Conservation (phyloP, 2,329 filamentous ascomycete genomes). For the Fusarium austroafricanum region DNA sequence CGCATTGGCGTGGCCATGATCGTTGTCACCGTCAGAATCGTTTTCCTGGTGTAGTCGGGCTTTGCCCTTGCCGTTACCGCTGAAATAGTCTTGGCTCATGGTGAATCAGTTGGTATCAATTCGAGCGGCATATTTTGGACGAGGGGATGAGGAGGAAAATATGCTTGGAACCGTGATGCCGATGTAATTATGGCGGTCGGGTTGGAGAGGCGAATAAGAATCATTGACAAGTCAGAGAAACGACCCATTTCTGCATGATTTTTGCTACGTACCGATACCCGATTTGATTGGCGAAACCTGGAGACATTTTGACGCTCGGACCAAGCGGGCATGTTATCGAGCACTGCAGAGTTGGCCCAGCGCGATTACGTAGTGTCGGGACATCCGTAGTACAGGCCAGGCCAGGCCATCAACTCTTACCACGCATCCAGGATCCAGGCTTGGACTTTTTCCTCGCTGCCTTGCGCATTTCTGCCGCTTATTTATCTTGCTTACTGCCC, state of each 20-base stretch:
- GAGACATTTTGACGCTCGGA: slow-evolving; percentile 23
- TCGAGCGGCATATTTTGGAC: slow-evolving; percentile 51
- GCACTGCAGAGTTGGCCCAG: slow-evolving; percentile 21
- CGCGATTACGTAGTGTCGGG: slow-evolving; percentile 38
- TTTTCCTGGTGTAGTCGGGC: slow-evolving; percentile 51
- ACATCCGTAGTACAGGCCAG: slow-evolving; percentile 22
- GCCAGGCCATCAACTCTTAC: slow-evolving; percentile 30
- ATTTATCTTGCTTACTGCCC: background rate
- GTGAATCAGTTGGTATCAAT: slow-evolving; percentile 44
- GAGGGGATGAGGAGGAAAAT: slow-evolving; percentile 26
- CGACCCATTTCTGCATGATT: slow-evolving; percentile 49
- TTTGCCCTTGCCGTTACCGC: slow-evolving; percentile 68
- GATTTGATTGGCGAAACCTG: slow-evolving; percentile 47
- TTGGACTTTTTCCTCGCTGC: slow-evolving; percentile 34
- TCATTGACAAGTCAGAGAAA: slow-evolving; percentile 33
- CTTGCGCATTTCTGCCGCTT: slow-evolving; percentile 26
- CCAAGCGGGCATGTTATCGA: slow-evolving; percentile 40
- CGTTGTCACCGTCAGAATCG: slow-evolving; percentile 42
- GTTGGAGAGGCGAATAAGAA: slow-evolving; percentile 41
- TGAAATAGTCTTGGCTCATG: slow-evolving; percentile 72
- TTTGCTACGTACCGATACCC: slow-evolving; percentile 44
- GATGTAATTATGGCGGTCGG: slow-evolving; percentile 35
- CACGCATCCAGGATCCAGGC: slow-evolving; percentile 19
- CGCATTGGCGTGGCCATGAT: slow-evolving; percentile 34
- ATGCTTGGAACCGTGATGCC: slow-evolving; percentile 38